Evolutionary conservation across 352 stramenopile genomes (phyloP).

Genomic region (Phytophthora ramorum): DNA sequence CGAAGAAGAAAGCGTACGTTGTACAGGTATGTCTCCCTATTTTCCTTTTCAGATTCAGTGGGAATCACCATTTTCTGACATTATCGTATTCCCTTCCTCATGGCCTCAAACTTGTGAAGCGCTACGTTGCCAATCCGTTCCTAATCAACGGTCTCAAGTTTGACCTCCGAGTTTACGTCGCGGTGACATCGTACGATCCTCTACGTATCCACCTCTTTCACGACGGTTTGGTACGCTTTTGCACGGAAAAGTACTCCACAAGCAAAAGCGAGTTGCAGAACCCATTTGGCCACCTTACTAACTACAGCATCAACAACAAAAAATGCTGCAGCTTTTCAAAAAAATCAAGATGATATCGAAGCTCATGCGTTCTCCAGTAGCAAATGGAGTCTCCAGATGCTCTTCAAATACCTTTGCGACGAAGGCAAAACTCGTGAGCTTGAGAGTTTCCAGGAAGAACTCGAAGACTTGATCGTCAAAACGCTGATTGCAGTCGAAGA

Average conservation of each 20-base stretch:
- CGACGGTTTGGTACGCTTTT: slow-evolving; percentile 90
- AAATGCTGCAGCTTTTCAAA: slow-evolving; percentile 74
- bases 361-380: slow-evolving; percentile 54
- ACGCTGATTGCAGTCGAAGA: slow-evolving; percentile 89
- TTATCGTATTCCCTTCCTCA: not conserved
- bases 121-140: slow-evolving; percentile 82
- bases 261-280: slow-evolving; percentile 74
- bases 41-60: not conserved
- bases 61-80: not conserved
- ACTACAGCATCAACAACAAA: slow-evolving; percentile 95
- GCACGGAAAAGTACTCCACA: slow-evolving; percentile 81
- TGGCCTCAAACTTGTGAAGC: slow-evolving; percentile 41
- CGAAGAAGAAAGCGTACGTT: slow-evolving; percentile 79
- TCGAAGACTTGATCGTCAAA: slow-evolving; percentile 90
- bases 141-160: slow-evolving; percentile 93
- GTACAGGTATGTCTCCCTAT: slow-evolving; percentile 44
- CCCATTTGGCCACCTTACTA: slow-evolving; percentile 91
- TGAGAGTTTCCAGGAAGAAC: slow-evolving; percentile 41
- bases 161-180: slow-evolving; percentile 91
- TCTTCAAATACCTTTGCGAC: slow-evolving; percentile 56
- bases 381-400: slow-evolving; percentile 85
- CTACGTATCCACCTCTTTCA: slow-evolving; percentile 88
- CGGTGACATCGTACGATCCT: slow-evolving; percentile 88
- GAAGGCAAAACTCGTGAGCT: slow-evolving; percentile 53
- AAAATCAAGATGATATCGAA: slow-evolving; percentile 65